Conservation (phyloP, 139 green algal species). For the Tetratostichococcus sp. region DNA sequence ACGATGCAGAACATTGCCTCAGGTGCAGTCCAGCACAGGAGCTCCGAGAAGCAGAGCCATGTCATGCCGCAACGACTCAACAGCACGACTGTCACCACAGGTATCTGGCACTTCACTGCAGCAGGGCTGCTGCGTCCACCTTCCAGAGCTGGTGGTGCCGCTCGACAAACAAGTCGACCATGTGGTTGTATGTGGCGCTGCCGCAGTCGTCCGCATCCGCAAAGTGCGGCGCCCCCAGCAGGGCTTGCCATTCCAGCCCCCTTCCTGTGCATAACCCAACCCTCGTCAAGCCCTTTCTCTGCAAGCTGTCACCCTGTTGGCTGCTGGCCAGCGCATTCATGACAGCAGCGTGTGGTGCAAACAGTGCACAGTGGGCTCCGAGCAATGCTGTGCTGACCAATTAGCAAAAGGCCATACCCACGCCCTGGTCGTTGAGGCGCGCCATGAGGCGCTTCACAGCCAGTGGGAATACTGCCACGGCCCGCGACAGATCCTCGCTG, state of each 20-base stretch:
- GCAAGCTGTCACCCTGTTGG: too few species aligned
- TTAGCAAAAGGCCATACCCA: conserved; percentile 21
- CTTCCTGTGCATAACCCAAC: conserved; percentile 1
- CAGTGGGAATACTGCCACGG: conserved; percentile 74
- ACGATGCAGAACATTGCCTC: background rate
- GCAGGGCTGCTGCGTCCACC: too few species aligned
- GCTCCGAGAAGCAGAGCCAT: too few species aligned
- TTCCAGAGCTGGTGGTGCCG: conserved; percentile 83
- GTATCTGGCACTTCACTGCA: too few species aligned
- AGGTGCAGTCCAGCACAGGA: too few species aligned
- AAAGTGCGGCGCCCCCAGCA: conserved; percentile 57
- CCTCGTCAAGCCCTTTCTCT: too few species aligned
- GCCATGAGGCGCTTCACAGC: conserved; percentile 56
- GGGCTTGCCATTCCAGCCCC: conserved; percentile 41
- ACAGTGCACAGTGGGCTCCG: too few species aligned
- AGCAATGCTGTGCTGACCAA: too few species aligned
- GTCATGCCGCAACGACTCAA: background rate
- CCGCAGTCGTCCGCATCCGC: conserved; percentile 32
- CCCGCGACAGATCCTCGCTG: conserved; percentile 43
- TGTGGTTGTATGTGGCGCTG: conserved; percentile 67
- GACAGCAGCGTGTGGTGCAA: too few species aligned
- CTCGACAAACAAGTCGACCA: conserved; percentile 82
- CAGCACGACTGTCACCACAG: background rate
- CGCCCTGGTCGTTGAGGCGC: conserved; percentile 60
- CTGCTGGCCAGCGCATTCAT: too few species aligned